A percentile compares a stretch with the other conserved stretches of the same genome.
These are phyloP conservation scores for Taphrina betulina DNA, from an alignment of 1,139 yeast species.

Conservation along the genomic window DNA sequence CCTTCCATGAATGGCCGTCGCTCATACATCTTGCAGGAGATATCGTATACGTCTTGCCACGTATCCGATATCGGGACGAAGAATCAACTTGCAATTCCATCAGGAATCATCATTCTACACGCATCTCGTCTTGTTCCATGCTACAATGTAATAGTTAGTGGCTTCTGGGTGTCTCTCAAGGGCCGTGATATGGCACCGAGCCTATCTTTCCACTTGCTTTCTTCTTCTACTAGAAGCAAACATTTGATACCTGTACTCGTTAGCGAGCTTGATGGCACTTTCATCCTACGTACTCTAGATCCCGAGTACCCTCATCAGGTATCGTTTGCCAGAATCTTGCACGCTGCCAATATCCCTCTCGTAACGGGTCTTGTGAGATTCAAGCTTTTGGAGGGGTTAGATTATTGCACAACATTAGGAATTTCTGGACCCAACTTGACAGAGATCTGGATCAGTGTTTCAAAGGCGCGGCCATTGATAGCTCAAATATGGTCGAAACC, in stretches of 20 bases:
- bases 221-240: background rate
- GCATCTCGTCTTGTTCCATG: too few species aligned
- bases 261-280: background rate
- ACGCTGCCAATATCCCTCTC: constrained; percentile 7
- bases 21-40: too few species aligned
- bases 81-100: too few species aligned
- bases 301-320: constrained; percentile 21
- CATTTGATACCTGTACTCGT: constrained; percentile 19
- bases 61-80: too few species aligned
- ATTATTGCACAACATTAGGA: constrained; percentile 6
- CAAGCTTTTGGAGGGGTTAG: constrained; percentile 4
- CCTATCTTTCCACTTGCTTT: constrained; percentile 26
- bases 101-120: too few species aligned
- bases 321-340: constrained; percentile 21
- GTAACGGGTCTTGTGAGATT: constrained; percentile 6
- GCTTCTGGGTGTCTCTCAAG: too few species aligned
- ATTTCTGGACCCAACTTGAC: constrained; percentile 13
- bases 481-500: constrained; percentile 1
- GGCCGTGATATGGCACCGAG: background rate
- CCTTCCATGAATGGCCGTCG: too few species aligned
- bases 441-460: constrained; percentile 19
- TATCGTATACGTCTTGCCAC: too few species aligned
- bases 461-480: constrained; percentile 6
- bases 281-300: constrained; percentile 21
- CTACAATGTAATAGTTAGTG: too few species aligned